phyloP scores from a whole-genome alignment of 768 basidiomycete genomes.

The Lactarius hatsudake region DNA sequence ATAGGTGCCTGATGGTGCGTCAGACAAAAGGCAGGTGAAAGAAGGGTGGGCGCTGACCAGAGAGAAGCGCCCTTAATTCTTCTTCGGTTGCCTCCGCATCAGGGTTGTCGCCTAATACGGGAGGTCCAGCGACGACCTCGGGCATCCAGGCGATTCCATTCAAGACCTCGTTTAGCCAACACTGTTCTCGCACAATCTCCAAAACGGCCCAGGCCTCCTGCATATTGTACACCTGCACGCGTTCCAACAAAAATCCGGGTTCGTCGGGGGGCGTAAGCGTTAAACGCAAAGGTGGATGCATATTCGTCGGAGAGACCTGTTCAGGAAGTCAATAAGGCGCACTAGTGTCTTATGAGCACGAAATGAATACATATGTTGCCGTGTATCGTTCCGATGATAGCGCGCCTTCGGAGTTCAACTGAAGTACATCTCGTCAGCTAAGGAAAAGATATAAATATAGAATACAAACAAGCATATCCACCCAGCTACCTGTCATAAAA shows the following conservation, averaged over 20 bases:
- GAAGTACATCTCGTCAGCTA: slow-evolving; percentile 3
- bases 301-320: slow-evolving; percentile 61
- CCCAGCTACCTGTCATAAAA: slow-evolving; percentile 57
- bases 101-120: slow-evolving; percentile 29
- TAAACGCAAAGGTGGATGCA: slow-evolving; percentile 68
- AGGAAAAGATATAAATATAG: neutral
- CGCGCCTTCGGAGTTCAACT: slow-evolving; percentile 53
- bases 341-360: neutral
- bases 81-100: slow-evolving; percentile 45
- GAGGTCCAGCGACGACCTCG: slow-evolving; percentile 41
- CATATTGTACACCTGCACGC: slow-evolving; percentile 66
- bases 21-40: neutral
- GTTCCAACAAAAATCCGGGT: slow-evolving; percentile 70
- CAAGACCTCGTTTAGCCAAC: slow-evolving; percentile 79
- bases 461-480: slow-evolving; percentile 53
- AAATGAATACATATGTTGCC: slow-evolving; percentile 46
- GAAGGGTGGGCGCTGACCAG: slow-evolving; percentile 42
- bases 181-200: slow-evolving; percentile 81
- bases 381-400: slow-evolving; percentile 63
- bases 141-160: slow-evolving; percentile 58
- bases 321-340: slow-evolving; percentile 11
- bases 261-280: slow-evolving; percentile 68
- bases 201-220: slow-evolving; percentile 74
- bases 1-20: slow-evolving; percentile 43
- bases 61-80: slow-evolving; percentile 62